These are phyloP conservation scores for Circinella umbellata DNA, from an alignment of 371 early-diverging fungal species.

Conservation along the genomic window DNA sequence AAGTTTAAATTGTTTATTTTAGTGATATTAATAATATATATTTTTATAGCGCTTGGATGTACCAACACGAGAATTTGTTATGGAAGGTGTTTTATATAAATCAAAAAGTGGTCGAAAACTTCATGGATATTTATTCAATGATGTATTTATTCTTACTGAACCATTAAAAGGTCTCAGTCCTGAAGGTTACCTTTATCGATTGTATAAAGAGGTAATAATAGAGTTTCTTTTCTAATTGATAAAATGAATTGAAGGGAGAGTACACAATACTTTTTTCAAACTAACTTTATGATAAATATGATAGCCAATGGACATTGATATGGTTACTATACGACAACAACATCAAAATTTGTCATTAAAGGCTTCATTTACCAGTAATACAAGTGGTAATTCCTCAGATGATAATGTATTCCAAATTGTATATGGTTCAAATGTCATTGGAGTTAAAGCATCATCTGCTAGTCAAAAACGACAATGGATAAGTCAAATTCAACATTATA, in stretches of 20 bases:
- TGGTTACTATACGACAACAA: conserved; percentile 35
- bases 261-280: no score
- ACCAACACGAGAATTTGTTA: conserved; percentile 72
- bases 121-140: conserved; percentile 87
- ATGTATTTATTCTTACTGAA: conserved; percentile 75
- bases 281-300: neutral
- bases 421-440: conserved; percentile 55
- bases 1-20: no score
- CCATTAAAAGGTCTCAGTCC: conserved; percentile 46
- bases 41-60: conserved; percentile 56
- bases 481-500: conserved; percentile 53
- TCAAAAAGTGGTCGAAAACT: conserved; percentile 85
- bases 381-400: conserved; percentile 27
- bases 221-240: no score
- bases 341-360: conserved; percentile 34
- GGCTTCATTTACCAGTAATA: conserved; percentile 30
- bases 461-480: conserved; percentile 73
- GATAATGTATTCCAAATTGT: conserved; percentile 68
- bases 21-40: neutral
- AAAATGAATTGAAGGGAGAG: no score
- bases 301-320: conserved; percentile 39
- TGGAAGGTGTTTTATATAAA: conserved; percentile 84
- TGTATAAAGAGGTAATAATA: conserved; percentile 63
- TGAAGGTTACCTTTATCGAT: conserved; percentile 51
- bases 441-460: conserved; percentile 58